Evolutionary conservation across 371 early-diverging fungal genomes (phyloP), one percentile per base, ranked within the genome.

Genomic region (Haplosporangium sp.): DNA sequence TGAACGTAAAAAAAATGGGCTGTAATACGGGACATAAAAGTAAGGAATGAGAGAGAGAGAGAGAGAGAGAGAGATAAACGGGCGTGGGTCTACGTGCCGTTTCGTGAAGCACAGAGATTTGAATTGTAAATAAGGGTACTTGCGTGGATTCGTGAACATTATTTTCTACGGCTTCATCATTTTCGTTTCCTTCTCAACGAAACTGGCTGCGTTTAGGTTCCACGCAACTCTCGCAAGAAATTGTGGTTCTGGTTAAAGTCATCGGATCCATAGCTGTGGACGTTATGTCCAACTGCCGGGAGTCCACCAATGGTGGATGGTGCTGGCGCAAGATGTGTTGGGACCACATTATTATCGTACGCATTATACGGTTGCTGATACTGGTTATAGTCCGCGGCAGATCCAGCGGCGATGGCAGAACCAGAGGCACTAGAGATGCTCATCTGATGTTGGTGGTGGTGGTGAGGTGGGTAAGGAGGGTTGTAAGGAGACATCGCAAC

Each of bases 171-270:
- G 1, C 29, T 4, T 29, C 29, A 29, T 29, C 29, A 29, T 29
- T 21, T 18, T 9, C 42, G 14, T 38, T 64, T 64, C 69, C 58
- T 69, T 29, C 29, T 29, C 29, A 29, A 29, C 29, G 29, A 29
- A 29, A 29, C 29, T 4, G 4, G 29, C 4, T 4, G 29, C 29
- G 29, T 29, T 4, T 29, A 29, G 29, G 29, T 29, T 29, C 29
- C 77, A 8, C 77, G 71, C 43, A 77, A 46, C 47, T 77, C 77
- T 16, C 72, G 63, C 60, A 77, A 42, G 56, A 71, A 77, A 36
- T 71, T 64, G 23, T 71, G 60, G 53, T 71, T 71, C 56, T 61
- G 68, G 13, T 45, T 56, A 47, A 56, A 77, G 16, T 77, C 77
- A 43, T 71, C 67, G 5, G 77, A 77, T 21, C 66, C 67, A 64